Base-by-base conservation (phyloP, 2,329 filamentous ascomycete genomes). In the Apiospora koreana region DNA sequence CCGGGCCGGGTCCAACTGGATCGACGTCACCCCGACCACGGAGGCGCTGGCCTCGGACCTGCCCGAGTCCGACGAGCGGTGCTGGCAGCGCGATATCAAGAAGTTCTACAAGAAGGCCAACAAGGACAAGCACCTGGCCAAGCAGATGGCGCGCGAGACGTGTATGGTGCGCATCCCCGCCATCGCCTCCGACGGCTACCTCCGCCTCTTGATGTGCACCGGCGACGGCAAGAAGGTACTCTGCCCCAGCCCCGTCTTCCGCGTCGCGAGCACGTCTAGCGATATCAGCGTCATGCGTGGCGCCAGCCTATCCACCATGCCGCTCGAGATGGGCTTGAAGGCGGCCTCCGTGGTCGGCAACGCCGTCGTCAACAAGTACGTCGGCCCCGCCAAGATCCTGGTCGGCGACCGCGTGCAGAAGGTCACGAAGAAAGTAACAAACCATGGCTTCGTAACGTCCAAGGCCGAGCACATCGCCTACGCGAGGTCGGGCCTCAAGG, bases 231-330 rank as follows among this genome's bases (percentile, higher is more conserved):
- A 78, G 69, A 87, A 85, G 77, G 87, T 87, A 0, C 83, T 93
- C 0, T 92, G 91, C 71, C 85, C 86, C 0, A 92, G 90, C 72
- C 91, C 91, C 0, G 86, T 92, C 0, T 93, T 93, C 73, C 86
- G 91, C 21, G 82, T 93, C n/a, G 86, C 91, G 2, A 93, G 91
- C 72, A 88, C 89, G 0, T 91, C 90, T 0, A 83, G 85, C 0
- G 89, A 89, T 71, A 83, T 86, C 0, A 89, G 88, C 75, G 86
- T 90, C 0, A 77, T 93, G 1, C 86, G 89, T 9, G 91, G 91
- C 0, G 90, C 91, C 0, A 91, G 90, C 72, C 76, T 93, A 7
- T 83, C 81, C 3, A 92, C 89, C 0, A 82, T 93, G 78, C 91
- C 91, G 0, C 76, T 93, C 21, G 91, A 93, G 75, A 77, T 92